A percentile compares a stretch with the other conserved stretches of the same genome.
Evolutionary conservation across 495 filamentous ascomycete genomes (phyloP).

Genomic region (Aspergillus haitiensis): DNA sequence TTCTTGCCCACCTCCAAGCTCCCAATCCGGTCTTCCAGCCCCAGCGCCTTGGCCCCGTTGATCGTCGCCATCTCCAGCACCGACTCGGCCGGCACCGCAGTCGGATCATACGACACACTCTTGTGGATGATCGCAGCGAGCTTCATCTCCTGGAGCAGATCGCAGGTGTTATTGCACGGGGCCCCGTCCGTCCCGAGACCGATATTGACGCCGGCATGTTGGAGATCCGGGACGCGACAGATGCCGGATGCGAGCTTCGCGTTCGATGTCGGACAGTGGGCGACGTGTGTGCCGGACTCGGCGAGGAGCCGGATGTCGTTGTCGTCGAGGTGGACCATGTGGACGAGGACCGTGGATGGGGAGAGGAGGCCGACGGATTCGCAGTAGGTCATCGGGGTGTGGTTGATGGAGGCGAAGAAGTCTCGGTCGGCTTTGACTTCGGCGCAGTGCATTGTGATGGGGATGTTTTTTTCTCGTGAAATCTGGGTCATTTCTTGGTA

Average conservation of each 20-base stretch:
- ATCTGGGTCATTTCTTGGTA: slow-evolving; percentile 49
- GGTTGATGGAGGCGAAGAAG: slow-evolving; percentile 42
- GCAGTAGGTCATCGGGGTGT: slow-evolving; percentile 48
- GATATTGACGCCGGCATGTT: slow-evolving; percentile 39
- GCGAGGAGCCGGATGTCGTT: slow-evolving; percentile 42
- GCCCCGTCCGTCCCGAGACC: slow-evolving; percentile 51
- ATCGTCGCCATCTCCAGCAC: slow-evolving; percentile 57
- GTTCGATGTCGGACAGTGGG: slow-evolving; percentile 53
- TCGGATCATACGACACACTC: slow-evolving; percentile 45
- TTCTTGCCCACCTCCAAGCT: slow-evolving; percentile 56
- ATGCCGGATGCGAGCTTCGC: slow-evolving; percentile 52
- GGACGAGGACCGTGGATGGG: slow-evolving; percentile 41
- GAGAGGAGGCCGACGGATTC: slow-evolving; percentile 41
- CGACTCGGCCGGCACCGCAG: slow-evolving; percentile 45
- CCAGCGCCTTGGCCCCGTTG: slow-evolving; percentile 53
- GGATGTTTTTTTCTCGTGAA: slow-evolving; percentile 43
- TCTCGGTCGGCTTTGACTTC: slow-evolving; percentile 41
- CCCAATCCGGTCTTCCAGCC: slow-evolving; percentile 44
- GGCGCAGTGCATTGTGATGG: slow-evolving; percentile 45
- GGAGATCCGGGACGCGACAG: slow-evolving; percentile 45
- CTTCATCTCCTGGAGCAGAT: slow-evolving; percentile 54
- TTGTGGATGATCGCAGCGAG: slow-evolving; percentile 54
- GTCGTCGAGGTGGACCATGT: slow-evolving; percentile 51
- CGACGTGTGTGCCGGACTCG: slow-evolving; percentile 44
- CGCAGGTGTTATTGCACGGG: slow-evolving; percentile 53